Evolutionary conservation across 352 stramenopile genomes (phyloP).

Genomic region (Pythium guiyangense): DNA sequence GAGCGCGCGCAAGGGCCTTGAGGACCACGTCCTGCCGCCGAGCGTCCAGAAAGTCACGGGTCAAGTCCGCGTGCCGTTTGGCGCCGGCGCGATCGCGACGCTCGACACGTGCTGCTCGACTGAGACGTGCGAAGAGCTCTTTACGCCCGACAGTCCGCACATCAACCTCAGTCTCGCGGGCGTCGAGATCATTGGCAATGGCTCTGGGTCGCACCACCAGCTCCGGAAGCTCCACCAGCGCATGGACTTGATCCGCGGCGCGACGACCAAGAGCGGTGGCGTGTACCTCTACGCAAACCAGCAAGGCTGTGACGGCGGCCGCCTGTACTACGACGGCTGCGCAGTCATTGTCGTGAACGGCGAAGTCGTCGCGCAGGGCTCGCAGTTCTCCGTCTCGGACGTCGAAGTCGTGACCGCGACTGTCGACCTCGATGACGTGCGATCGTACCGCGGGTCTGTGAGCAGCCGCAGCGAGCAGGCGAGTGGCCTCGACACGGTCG

Average conservation of each 20-base stretch:
- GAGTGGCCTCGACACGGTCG: slow-evolving; percentile 57
- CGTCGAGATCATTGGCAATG: slow-evolving; percentile 98
- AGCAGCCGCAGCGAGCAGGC: slow-evolving; percentile 95
- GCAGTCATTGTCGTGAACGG: slow-evolving; percentile 97
- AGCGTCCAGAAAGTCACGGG: slow-evolving; percentile 83
- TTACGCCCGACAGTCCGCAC: slow-evolving; percentile 94
- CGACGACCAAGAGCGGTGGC: too few relatives aligned
- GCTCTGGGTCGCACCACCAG: slow-evolving; percentile 96
- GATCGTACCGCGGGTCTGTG: slow-evolving; percentile 93
- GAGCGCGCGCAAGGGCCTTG: slow-evolving; percentile 36
- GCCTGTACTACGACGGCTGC: slow-evolving; percentile 97
- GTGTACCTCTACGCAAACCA: slow-evolving; percentile 99
- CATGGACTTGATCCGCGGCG: slow-evolving; percentile 89
- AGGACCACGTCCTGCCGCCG: slow-evolving; percentile 75
- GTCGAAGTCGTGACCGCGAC: slow-evolving; percentile 97
- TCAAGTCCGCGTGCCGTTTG: slow-evolving; percentile 77
- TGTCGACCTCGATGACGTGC: slow-evolving; percentile 97
- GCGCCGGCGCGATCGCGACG: slow-evolving; percentile 69
- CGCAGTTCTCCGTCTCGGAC: slow-evolving; percentile 96
- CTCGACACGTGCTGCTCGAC: slow-evolving; percentile 88
- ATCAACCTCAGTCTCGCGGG: slow-evolving; percentile 92
- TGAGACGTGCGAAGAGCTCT: slow-evolving; percentile 98
- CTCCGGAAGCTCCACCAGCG: slow-evolving; percentile 92
- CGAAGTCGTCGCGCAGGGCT: slow-evolving; percentile 93
- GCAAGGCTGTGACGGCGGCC: slow-evolving; percentile 95